A percentile compares a stretch with the other conserved stretches of the same genome.
Conservation (phyloP, 768 basidiomycete genomes). For the Pulveroboletus sp. region DNA sequence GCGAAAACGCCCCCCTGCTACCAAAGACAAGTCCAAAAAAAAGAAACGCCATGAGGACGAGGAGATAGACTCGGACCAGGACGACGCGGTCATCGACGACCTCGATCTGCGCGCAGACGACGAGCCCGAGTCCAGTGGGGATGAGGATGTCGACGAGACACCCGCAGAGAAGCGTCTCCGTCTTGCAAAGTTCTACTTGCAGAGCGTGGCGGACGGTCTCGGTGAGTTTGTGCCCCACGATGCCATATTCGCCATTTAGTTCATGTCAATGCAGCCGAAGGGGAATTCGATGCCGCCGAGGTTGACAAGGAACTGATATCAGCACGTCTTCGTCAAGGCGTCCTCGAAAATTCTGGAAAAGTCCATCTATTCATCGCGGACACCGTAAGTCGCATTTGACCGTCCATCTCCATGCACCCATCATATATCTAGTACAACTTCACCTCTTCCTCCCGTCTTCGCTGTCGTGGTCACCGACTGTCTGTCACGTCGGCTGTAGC, state of each 20-base stretch:
- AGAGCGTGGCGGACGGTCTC: constrained; percentile 74
- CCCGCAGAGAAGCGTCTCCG: constrained; percentile 90
- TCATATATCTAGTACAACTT: constrained; percentile 51
- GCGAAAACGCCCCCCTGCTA: constrained; percentile 47
- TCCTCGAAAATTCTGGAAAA: constrained; percentile 84
- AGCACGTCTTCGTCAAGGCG: constrained; percentile 86
- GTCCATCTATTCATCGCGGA: constrained; percentile 79
- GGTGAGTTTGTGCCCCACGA: constrained; percentile 37
- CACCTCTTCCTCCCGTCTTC: constrained; percentile 40
- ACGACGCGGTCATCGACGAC: constrained; percentile 56
- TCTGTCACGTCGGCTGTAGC: constrained; percentile 80
- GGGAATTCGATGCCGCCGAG: constrained; percentile 93
- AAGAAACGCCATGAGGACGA: constrained; percentile 44
- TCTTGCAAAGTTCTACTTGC: constrained; percentile 86
- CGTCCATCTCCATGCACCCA: background rate
- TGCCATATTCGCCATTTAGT: constrained; percentile 1
- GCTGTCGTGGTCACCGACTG: constrained; percentile 69
- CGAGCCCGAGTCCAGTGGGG: constrained; percentile 61
- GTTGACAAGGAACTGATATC: constrained; percentile 92
- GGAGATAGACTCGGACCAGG: constrained; percentile 62
- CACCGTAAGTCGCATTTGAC: constrained; percentile 41
- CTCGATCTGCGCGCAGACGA: constrained; percentile 65
- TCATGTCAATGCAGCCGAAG: constrained; percentile 49
- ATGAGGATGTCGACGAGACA: constrained; percentile 86
- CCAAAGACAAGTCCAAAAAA: constrained; percentile 25